phyloP scores from a whole-genome alignment of 192 early-diverging fungal genomes.

The Dimargaris cristalligena region DNA sequence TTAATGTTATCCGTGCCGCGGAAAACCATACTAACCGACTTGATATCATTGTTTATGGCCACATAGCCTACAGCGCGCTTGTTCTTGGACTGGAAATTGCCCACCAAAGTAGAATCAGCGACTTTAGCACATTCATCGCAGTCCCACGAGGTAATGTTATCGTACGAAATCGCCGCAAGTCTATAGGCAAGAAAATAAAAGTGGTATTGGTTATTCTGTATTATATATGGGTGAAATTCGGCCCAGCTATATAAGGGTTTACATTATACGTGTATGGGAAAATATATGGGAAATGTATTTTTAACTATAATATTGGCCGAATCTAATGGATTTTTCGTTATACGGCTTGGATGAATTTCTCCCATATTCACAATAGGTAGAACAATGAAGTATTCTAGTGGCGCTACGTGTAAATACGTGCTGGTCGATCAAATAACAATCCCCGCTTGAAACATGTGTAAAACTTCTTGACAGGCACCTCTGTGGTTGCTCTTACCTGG shows the following conservation, averaged over 20 bases:
- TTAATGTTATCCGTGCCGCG: slow-evolving; percentile 21
- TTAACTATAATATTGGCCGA: too few relatives aligned
- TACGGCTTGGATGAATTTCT: too few relatives aligned
- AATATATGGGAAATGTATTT: too few relatives aligned
- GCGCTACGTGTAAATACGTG: background rate
- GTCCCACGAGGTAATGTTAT: background rate
- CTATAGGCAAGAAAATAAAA: too few relatives aligned
- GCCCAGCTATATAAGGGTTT: too few relatives aligned
- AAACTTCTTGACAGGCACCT: background rate
- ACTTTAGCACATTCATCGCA: background rate
- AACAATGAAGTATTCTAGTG: background rate
- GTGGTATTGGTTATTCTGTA: too few relatives aligned
- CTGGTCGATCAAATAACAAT: background rate
- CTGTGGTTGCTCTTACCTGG: slow-evolving; percentile 5
- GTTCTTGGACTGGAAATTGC: background rate
- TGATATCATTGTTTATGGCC: background rate
- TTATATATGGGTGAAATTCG: too few relatives aligned
- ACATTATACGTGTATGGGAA: too few relatives aligned
- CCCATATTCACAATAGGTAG: too few relatives aligned
- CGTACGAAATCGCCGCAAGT: background rate
- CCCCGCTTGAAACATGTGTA: background rate
- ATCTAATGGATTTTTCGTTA: too few relatives aligned
- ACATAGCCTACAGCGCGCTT: background rate
- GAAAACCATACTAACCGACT: slow-evolving; percentile 19
- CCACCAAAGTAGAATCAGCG: background rate